These are phyloP conservation scores for Clarkia xantiana DNA, from an alignment of 345 rosid species.

Conservation along the genomic window DNA sequence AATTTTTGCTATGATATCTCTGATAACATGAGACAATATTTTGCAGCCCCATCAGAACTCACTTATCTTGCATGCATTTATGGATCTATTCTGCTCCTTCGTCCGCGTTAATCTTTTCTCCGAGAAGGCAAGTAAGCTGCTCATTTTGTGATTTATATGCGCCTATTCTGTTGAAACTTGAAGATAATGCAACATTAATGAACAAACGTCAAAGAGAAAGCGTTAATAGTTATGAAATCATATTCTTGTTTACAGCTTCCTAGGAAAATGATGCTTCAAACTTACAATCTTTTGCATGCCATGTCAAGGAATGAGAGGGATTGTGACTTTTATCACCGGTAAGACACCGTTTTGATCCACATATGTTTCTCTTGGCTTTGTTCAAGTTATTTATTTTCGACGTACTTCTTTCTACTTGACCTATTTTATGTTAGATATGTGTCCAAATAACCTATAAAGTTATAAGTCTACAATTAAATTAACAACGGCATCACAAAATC, in stretches of 20 bases:
- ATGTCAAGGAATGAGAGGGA: constrained; percentile 86
- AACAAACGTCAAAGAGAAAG: too few species aligned
- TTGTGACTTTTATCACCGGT: constrained; percentile 99
- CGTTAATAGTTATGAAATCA: constrained; percentile 6
- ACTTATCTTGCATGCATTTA: constrained; percentile 86
- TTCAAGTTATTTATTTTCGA: not conserved
- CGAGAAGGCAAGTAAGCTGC: constrained; percentile 65
- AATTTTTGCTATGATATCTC: constrained; percentile 22
- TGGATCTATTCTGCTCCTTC: constrained; percentile 97
- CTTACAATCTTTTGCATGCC: constrained; percentile 86
- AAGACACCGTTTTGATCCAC: constrained; percentile 9
- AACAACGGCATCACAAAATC: too few species aligned
- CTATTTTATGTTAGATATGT: too few species aligned
- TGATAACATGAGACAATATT: constrained; percentile 48
- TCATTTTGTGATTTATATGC: not conserved
- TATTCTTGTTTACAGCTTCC: constrained; percentile 52
- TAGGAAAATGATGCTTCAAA: constrained; percentile 93
- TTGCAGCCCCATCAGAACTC: constrained; percentile 99
- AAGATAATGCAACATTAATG: too few species aligned
- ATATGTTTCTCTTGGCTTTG: not conserved
- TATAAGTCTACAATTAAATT: too few species aligned
- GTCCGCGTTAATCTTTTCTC: constrained; percentile 87
- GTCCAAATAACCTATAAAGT: too few species aligned
- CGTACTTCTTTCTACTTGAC: too few species aligned
- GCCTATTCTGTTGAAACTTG: too few species aligned